Evolutionary conservation across 2,329 filamentous ascomycete genomes (phyloP).

Genomic region (Emericellopsis cladophorae): DNA sequence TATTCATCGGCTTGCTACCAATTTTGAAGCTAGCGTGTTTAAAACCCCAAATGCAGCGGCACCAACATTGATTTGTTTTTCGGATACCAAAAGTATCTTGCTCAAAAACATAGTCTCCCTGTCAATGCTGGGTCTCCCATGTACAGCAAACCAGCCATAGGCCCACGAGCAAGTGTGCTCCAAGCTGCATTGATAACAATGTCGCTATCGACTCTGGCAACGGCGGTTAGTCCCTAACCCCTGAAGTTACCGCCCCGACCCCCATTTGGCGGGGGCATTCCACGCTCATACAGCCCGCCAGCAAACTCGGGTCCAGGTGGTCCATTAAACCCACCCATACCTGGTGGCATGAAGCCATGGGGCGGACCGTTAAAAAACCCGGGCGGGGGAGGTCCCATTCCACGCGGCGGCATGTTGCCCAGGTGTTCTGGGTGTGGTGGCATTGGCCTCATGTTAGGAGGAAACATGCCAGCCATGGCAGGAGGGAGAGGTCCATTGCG

Average conservation of each 20-base stretch:
- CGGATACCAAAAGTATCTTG: no score
- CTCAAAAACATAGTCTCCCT: no score
- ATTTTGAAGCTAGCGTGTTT: no score
- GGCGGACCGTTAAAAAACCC: conserved; percentile 41
- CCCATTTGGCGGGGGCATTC: conserved; percentile 35
- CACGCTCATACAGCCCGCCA: conserved; percentile 39
- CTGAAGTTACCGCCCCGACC: conserved; percentile 20
- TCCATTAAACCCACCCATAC: conserved; percentile 43
- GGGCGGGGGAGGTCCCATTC: conserved; percentile 42
- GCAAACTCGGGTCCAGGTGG: conserved; percentile 31
- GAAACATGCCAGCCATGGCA: conserved; percentile 46
- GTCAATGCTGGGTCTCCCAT: no score
- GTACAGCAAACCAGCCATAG: no score
- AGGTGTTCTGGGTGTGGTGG: conserved; percentile 32
- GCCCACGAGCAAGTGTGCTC: no score
- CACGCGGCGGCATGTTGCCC: conserved; percentile 36
- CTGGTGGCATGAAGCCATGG: conserved; percentile 41
- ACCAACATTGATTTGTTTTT: no score
- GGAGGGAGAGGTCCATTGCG: conserved; percentile 31
- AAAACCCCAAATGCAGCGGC: no score
- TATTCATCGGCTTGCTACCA: no score
- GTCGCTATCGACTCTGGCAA: background rate
- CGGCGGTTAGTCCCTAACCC: background rate
- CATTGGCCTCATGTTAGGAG: conserved; percentile 46
- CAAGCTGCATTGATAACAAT: no score